Base-by-base conservation (phyloP, 345 rosid genomes). In the Brassica juncea region DNA sequence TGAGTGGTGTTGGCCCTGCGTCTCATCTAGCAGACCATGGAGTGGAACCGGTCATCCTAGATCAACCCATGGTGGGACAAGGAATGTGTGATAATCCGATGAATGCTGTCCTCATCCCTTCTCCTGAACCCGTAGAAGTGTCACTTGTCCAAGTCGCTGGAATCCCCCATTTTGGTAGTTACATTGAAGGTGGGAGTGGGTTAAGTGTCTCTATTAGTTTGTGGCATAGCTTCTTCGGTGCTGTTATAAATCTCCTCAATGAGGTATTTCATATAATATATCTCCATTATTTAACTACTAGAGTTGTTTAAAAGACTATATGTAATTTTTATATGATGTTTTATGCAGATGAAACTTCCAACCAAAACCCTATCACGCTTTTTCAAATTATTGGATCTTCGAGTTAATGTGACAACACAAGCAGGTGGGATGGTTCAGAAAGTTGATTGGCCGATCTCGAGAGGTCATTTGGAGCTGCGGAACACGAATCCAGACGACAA, bases 71-170 rank as follows among this genome's bases (percentile, higher is more conserved):
- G 85, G 91, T 94, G 10, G 98, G 98, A 0, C 90, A 85, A 77
- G 96, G 91, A 12, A 89, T 94, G 98, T 77, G 87, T 6, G 95
- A 94, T 61, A 91, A 88, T 60, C 92, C 95, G 1, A 83, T 87
- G 89, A 87, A 92, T 34, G 83, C 84, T 5, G 73, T 90, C 28
- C 55, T 86, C 21, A 61, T 90, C 21, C 98, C 97, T 16, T 87
- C 94, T 6, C 84, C 89, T 57, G 15, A 35, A 12, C 90, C 87
- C 0, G 91, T 91, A 16, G 92, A 91, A 79, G 77, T 78, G 77
- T 88, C 94, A 0, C 87, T 89, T 65, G 70, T 84, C 19, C 86
- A 87, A 49, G 84, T 84, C n/a, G 96, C 82, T 72, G 98, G 96
- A 7, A 90, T 90, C 74, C 82, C 91, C 7, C 25, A 61, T 12